These are phyloP conservation scores for Fusarium sp. DNA, from an alignment of 2,329 filamentous ascomycete species.

Conservation along the genomic window DNA sequence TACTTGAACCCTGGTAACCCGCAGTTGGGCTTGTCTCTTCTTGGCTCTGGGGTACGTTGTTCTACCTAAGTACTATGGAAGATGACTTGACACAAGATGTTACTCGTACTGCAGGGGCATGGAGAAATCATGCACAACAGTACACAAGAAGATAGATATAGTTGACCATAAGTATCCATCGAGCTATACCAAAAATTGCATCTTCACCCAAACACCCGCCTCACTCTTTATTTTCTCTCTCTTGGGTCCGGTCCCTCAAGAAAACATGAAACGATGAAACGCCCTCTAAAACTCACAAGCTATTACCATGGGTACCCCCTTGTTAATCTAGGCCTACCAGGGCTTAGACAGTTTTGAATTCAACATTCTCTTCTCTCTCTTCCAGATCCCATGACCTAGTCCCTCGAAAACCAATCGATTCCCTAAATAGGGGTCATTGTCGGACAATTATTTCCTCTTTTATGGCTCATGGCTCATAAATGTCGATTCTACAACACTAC, in stretches of 20 bases:
- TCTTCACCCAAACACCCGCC: not conserved
- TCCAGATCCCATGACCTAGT: slow-evolving; percentile 9
- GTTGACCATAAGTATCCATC: not conserved
- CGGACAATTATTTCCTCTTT: slow-evolving; percentile 6
- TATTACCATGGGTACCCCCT: slow-evolving; percentile 26
- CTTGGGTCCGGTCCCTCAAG: not conserved
- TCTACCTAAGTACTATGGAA: no score
- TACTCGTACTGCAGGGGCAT: slow-evolving; percentile 22
- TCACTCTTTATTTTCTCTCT: not conserved
- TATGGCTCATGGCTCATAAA: not conserved
- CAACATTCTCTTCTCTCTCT: slow-evolving; percentile 1
- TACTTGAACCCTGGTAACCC: slow-evolving; percentile 8
- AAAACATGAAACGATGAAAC: slow-evolving; percentile 38
- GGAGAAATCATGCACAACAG: slow-evolving; percentile 2
- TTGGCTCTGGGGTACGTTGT: slow-evolving; percentile 15
- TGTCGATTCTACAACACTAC: slow-evolving; percentile 33
- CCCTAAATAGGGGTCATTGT: slow-evolving; percentile 17
- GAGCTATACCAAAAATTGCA: no score
- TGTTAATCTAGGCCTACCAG: slow-evolving; percentile 23
- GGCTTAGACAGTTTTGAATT: slow-evolving; percentile 16
- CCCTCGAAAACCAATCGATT: slow-evolving; percentile 28
- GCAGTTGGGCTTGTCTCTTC: not conserved
- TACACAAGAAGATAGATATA: slow-evolving; percentile 3
- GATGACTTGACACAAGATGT: slow-evolving; percentile 5
- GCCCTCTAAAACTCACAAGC: slow-evolving; percentile 36